Evolutionary conservation across 2,329 filamentous ascomycete species (phyloP).

Genomic region (Calonectria pseudoreteaudii): DNA sequence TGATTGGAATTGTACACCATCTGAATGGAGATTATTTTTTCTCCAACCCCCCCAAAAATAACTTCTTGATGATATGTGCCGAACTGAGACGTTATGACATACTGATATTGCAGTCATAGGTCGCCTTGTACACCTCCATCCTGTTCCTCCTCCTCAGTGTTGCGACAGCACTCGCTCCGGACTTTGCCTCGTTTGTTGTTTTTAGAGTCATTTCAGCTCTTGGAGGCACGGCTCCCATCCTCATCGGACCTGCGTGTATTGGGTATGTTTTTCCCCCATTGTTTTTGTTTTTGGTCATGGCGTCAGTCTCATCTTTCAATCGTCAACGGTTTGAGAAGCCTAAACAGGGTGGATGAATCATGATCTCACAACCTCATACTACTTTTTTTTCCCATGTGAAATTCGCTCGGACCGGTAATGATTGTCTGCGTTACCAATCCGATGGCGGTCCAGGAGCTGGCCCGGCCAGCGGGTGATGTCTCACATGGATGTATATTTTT

Average conservation of each 20-base stretch:
- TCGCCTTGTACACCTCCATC: conserved; percentile 65
- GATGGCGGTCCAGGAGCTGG: not conserved
- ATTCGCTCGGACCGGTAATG: not conserved
- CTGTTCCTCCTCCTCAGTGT: conserved; percentile 78
- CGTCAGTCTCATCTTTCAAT: not conserved
- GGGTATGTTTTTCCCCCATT: conserved; percentile 61
- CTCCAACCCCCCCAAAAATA: no score
- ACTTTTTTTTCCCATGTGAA: not conserved
- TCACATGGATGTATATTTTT: not conserved
- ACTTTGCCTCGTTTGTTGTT: conserved; percentile 77
- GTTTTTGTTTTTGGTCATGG: not conserved
- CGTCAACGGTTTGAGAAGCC: not conserved
- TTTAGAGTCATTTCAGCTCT: conserved; percentile 81
- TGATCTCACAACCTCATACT: not conserved
- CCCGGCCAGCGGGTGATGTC: not conserved
- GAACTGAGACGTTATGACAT: not conserved
- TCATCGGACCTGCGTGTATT: conserved; percentile 77
- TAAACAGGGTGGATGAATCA: not conserved
- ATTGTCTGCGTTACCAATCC: not conserved
- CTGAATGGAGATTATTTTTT: not conserved
- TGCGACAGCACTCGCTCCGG: conserved; percentile 78
- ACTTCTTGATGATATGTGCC: not conserved
- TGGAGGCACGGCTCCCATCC: conserved; percentile 79
- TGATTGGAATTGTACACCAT: not conserved
- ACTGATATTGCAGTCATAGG: conserved; percentile 31